Evolutionary conservation across 2,329 filamentous ascomycete genomes (phyloP).

Genomic region (Ophiostoma perfectum): DNA sequence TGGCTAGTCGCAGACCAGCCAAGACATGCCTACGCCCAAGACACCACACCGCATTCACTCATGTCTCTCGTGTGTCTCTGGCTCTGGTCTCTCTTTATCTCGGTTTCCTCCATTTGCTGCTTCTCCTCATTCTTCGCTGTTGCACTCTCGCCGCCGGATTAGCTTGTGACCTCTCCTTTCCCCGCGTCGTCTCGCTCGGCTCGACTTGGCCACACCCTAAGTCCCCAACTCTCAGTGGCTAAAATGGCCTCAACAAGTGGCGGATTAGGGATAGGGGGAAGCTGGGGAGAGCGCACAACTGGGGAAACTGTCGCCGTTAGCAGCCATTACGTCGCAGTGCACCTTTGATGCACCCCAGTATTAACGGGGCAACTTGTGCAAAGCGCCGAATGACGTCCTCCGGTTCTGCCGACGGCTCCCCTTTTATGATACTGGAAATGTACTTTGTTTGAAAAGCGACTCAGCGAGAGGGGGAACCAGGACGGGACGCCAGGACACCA

Average conservation of each 20-base stretch:
- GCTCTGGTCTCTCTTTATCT: background rate
- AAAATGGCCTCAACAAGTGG: background rate
- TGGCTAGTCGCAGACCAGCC: background rate
- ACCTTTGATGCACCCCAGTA: background rate
- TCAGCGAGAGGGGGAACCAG: background rate
- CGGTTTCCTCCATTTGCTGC: background rate
- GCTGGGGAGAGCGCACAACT: background rate
- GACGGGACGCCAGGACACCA: background rate
- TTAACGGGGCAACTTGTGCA: background rate
- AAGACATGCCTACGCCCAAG: background rate
- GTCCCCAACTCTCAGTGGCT: background rate
- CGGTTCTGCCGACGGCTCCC: constrained; percentile 16
- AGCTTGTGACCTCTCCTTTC: background rate
- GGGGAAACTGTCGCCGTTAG: background rate
- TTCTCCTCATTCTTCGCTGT: background rate
- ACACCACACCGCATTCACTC: constrained; percentile 6
- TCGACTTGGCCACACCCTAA: background rate
- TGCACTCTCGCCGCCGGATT: background rate
- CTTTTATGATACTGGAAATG: constrained; percentile 5
- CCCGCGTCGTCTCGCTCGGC: background rate
- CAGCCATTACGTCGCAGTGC: constrained; percentile 5
- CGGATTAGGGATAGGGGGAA: constrained; percentile 3
- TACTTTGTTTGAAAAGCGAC: background rate
- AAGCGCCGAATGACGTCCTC: constrained; percentile 19
- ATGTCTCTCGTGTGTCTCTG: background rate